Base-by-base conservation (phyloP, 495 filamentous ascomycete genomes). In the Neurospora tetraspora region DNA sequence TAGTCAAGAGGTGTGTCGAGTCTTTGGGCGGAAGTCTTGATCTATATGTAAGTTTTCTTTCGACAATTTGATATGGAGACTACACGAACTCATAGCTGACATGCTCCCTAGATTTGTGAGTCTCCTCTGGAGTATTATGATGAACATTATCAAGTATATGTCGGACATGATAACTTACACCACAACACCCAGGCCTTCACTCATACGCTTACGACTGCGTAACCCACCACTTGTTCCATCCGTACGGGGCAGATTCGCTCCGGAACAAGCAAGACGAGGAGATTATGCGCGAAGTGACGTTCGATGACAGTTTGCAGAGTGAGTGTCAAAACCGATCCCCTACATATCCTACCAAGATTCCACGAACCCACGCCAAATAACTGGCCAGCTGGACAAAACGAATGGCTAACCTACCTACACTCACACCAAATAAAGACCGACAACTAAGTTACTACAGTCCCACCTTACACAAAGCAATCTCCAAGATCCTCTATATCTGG, bases 151-250 rank as follows among this genome's bases (percentile, higher is more conserved):
- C 14, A 34, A 4, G 31, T 16, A 34, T 20, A 72, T 70, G 68
- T 39, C 74, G 38, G 71, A 39, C 9, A 38, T 43, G 5, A 73
- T 12, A 27, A 34, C 27, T 65, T 9, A 71, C 36, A 37, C 20
- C 59, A 23, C 68, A 65, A 0, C 14, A 65, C 3, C 0, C 1
- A 81, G 81, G 70, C 59, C 73, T 81, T 18, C 90, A 92, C 69
- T 87, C 89, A 70, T 92, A 89, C 74, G 89, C 90, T 2, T 85
- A 91, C 18, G 90, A 92, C 77, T 89, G 89, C 74, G 86, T 87
- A 37, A 89, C 89, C 3, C 87, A 90, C 76, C 88, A 89, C 72
- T 82, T 91, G 47, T 91, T 91, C 76, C 88, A 88, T 68, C 89
- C 89, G 0, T 83, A 88, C 34, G 89, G 88, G 0, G 83, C 88